Evolutionary conservation across 805 yeast genomes (phyloP), one percentile per base, ranked within the genome.

Genomic region (Candida boleticola): DNA sequence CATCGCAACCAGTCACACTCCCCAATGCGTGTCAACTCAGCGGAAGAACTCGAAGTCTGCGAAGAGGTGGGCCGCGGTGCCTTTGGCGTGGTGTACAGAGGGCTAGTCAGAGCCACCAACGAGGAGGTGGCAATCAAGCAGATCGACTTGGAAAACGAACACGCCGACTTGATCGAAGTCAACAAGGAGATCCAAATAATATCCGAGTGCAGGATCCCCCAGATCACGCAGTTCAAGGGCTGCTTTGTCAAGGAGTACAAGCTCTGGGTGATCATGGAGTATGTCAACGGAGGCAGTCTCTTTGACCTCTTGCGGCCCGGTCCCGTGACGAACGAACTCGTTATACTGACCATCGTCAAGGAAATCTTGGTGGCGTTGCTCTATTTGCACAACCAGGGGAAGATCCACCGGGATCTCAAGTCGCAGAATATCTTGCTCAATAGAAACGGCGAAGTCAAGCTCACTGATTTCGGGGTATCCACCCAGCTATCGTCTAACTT

Each of bases 231-330:
- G 44, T 85, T 83, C 53, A 71, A 76, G 52, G 93, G 92, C 7
- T 82, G 88, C 46, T 83, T 84, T 57, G 82, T 83, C 25, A 74
- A 76, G 49, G 82, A 83, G 29, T 78, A 74, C 56, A 83, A 83
- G 57, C 69, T 85, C 11, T 84, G 90, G 89, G 85, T 85, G 40
- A 73, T 84, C 10, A 86, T 85, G 93, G 95, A 85, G 59, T 82
- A 64, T 57, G 73, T 85, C n/a, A 82, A 83, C 29, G 93, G 89
- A 0, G 95, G 95, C 2, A 80, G 89, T 4, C 72, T 86, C 37
- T 71, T 79, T 35, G 93, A 85, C 44, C 60, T 86, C 27, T 57
- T 85, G 32, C 64, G 69, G 23, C 79, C 84, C 0, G 71, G 85
- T 0, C 79, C 85, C 0, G 74, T 85, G 32, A 61, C 68, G 10